These are phyloP conservation scores for Hysterium pulicare DNA, from an alignment of 2,329 filamentous ascomycete species.

Conservation along the genomic window DNA sequence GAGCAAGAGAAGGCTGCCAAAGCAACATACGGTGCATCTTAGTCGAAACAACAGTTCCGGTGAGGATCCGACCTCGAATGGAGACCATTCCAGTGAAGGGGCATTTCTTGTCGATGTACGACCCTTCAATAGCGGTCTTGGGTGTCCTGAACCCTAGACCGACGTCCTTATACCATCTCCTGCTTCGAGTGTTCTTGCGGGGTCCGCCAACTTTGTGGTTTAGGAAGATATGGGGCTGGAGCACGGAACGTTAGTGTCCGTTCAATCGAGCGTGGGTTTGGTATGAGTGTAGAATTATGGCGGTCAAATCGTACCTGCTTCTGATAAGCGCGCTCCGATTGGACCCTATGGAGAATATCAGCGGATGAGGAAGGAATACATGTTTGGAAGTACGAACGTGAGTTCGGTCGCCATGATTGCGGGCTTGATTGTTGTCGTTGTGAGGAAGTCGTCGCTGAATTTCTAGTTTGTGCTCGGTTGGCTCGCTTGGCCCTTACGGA, in stretches of 20 bases:
- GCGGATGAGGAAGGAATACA: slow-evolving; percentile 31
- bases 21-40: slow-evolving; percentile 88
- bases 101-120: slow-evolving; percentile 99
- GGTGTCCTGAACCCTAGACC: slow-evolving; percentile 99
- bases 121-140: slow-evolving; percentile 97
- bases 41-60: slow-evolving; percentile 97
- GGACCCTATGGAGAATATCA: no score
- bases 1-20: not conserved
- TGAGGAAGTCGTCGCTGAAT: not conserved
- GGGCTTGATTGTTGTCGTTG: slow-evolving; percentile 14
- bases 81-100: slow-evolving; percentile 99
- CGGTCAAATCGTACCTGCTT: slow-evolving; percentile 52
- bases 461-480: not conserved
- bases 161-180: slow-evolving; percentile 99
- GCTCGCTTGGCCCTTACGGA: not conserved
- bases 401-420: slow-evolving; percentile 45
- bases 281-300: not conserved
- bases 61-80: slow-evolving; percentile 99
- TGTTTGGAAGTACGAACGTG: slow-evolving; percentile 31
- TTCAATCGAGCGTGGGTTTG: no score
- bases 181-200: slow-evolving; percentile 44
- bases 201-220: slow-evolving; percentile 87
- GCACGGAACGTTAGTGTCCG: slow-evolving; percentile 29
- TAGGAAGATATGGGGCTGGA: slow-evolving; percentile 98
- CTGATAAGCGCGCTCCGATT: slow-evolving; percentile 99